Evolutionary conservation across 805 yeast species (phyloP), one percentile per base, ranked within the genome.

Genomic region (Spathaspora arborariae): DNA sequence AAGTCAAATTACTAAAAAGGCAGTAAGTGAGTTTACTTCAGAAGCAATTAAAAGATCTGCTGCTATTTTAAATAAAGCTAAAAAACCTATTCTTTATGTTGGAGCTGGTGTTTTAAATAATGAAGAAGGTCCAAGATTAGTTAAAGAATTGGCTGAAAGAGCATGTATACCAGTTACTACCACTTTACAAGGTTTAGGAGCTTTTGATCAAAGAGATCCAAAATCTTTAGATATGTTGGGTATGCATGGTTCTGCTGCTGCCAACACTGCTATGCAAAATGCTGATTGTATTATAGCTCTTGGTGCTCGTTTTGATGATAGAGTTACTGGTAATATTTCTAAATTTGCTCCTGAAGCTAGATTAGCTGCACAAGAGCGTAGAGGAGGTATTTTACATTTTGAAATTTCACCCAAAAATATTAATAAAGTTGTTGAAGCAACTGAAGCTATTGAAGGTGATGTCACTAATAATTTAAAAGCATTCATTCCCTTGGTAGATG

Each of bases 241-340:
- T 59, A 94, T 94, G 99, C 99, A 94, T 70, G 99, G 99, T 54
- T 79, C 84, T 51, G 97, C 90, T 43, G 89, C 90, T 58, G 99
- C 99, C 56, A 94, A 94, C 76, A 65, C 86, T 60, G 95, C 98
- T 45, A 85, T 94, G 56, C 99, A 94, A 74, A 76, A 82, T 49
- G 96, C 98, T 36, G 99, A 94, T 69, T 74, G 91, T 58, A 88
- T 94, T 62, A 71, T 94, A 52, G 98, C 98, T 15, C 76, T 94
- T 39, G 99, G 99, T 64, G 96, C 98, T 33, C 82, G 99, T 67
- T 94, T 94, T 60, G 99, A 94, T 70, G 99, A 94, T 74, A 91
- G 99, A 76, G 99, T 94, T 58, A 94, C 99, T 38, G 85, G 94
- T 60, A 80, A 80, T 60, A 75, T 94, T 46, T 54, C 86, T 51